A percentile compares a stretch with the other conserved stretches of the same genome.
phyloP scores from a whole-genome alignment of 768 basidiomycete genomes.

The Phaffia australis region DNA sequence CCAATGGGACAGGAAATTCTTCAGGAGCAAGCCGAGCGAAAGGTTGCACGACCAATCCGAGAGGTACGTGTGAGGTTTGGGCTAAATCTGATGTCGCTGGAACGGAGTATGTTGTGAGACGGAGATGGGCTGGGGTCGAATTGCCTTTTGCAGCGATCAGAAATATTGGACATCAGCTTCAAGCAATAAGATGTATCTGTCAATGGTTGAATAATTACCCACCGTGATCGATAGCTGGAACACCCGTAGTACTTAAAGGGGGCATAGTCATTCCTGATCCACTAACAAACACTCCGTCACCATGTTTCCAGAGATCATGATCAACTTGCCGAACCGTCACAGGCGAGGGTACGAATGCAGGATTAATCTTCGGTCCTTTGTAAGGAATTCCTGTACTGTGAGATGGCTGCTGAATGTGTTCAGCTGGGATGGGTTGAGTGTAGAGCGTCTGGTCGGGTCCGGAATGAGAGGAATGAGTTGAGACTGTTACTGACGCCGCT shows the following conservation, averaged over 20 bases:
- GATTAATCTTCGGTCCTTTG: slow-evolving; percentile 67
- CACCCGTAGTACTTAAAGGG: slow-evolving; percentile 80
- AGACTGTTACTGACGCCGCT: slow-evolving; percentile 28
- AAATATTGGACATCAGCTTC: not conserved
- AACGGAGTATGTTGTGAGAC: slow-evolving; percentile 79
- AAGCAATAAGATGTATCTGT: not conserved
- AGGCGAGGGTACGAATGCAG: slow-evolving; percentile 82
- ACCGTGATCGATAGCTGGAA: slow-evolving; percentile 84
- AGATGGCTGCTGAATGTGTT: slow-evolving; percentile 55
- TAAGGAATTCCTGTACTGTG: slow-evolving; percentile 53
- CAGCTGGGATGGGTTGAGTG: not conserved
- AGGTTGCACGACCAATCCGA: slow-evolving; percentile 77
- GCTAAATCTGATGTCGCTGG: slow-evolving; percentile 70
- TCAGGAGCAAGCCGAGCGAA: slow-evolving; percentile 69
- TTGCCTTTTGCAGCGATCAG: slow-evolving; percentile 51
- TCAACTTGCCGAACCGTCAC: slow-evolving; percentile 68
- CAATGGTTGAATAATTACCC: not conserved
- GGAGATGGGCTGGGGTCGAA: slow-evolving; percentile 79
- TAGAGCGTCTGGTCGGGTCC: slow-evolving; percentile 24
- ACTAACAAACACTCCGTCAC: slow-evolving; percentile 47
- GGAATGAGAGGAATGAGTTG: slow-evolving; percentile 16
- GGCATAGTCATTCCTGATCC: slow-evolving; percentile 51
- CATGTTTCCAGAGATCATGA: slow-evolving; percentile 60
- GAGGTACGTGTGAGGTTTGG: slow-evolving; percentile 68
- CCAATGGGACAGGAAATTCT: slow-evolving; percentile 68